Evolutionary conservation across 305 asterid genomes (phyloP).

Genomic region (Withania somnifera): DNA sequence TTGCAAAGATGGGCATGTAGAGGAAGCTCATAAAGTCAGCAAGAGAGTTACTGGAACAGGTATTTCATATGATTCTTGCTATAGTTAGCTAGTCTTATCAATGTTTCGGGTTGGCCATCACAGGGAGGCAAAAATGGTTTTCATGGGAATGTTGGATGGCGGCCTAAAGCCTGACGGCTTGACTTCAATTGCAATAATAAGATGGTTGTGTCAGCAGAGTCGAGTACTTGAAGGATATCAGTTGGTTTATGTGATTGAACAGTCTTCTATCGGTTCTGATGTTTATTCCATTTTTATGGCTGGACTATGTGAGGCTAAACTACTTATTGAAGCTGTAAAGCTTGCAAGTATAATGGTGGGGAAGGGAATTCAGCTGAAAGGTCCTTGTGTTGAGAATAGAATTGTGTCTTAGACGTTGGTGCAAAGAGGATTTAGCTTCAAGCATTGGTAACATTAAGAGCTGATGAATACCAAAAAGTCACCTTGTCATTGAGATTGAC

Average conservation of each 20-base stretch:
- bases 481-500: too few relatives aligned
- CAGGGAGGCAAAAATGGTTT: slow-evolving; percentile 38
- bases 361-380: slow-evolving; percentile 21
- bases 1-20: slow-evolving; percentile 39
- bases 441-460: slow-evolving; percentile 8
- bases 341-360: slow-evolving; percentile 30
- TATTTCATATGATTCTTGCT: slow-evolving; percentile 32
- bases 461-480: neutral
- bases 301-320: slow-evolving; percentile 30
- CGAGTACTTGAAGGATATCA: too few relatives aligned
- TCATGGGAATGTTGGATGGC: slow-evolving; percentile 39
- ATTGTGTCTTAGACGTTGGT: slow-evolving; percentile 18
- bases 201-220: slow-evolving; percentile 22
- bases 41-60: slow-evolving; percentile 31
- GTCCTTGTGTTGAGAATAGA: slow-evolving; percentile 17
- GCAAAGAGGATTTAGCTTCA: slow-evolving; percentile 34
- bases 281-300: slow-evolving; percentile 11
- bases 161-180: slow-evolving; percentile 52
- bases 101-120: slow-evolving; percentile 33
- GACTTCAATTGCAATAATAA: slow-evolving; percentile 32
- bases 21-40: slow-evolving; percentile 42
- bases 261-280: slow-evolving; percentile 25
- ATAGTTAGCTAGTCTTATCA: slow-evolving; percentile 41
- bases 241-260: too few relatives aligned
- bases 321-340: slow-evolving; percentile 29